Evolutionary conservation across 2,329 filamentous ascomycete genomes (phyloP), one percentile per base, ranked within the genome.

Genomic region (Herpotrichia juniperi): DNA sequence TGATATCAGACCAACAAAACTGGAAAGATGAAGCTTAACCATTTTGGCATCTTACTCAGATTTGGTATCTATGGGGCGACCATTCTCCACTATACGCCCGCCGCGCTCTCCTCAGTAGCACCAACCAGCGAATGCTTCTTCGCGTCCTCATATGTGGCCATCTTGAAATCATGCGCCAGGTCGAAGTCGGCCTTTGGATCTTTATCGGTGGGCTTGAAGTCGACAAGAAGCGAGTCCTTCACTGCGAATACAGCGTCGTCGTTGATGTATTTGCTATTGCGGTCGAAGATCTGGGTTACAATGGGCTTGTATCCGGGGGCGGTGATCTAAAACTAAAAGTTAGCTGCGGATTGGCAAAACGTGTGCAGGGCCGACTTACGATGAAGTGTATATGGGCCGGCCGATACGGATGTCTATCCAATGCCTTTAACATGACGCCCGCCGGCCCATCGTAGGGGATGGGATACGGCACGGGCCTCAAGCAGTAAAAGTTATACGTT

Each of bases 241-340:
- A 84, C 83, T 0, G 83, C 83, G 58, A 85, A 85, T 0, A 84
- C 83, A 0, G 81, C 78, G 58, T 86, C 83, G 50, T 85, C 77
- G 16, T 76, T 75, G 37, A 90, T 76, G 61, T 89, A 86, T 56
- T 82, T 79, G 71, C 86, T 85, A 55, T 83, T 79, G 51, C 79
- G 77, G 69, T 91, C 88, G 67, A 91, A 93, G 49, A 94, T 86
- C 71, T 94, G 90, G 1, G 89, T 91, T 0, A 87, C 88, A 42
- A 96, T 81, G 0, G 87, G 79, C 63, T 85, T 88, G 76, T 87
- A 86, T 7, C 82, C 82, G 1, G 82, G 78, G 11, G 79, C 78
- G 24, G 80, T 78, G 68, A 82, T 76, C 78, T 83, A 25, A 31
- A 24, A 21, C 8, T 35, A 35, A 17, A 24, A 16, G 45, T 16